Evolutionary conservation across 805 yeast species (phyloP), one percentile per base, ranked within the genome.

Genomic region (Lachancea kluyveri): DNA sequence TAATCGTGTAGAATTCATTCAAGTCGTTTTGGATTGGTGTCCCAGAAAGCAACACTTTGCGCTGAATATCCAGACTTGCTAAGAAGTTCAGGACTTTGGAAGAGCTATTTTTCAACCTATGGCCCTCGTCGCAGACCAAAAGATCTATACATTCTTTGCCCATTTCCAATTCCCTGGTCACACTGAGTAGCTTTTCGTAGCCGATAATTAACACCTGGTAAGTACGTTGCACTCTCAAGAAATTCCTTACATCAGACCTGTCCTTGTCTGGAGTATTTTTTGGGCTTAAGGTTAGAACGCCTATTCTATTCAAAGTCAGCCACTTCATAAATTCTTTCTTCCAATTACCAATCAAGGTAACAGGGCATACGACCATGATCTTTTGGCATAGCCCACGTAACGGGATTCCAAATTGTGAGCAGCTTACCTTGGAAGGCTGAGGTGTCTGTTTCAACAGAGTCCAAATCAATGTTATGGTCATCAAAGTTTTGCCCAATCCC

Each of bases 1-100:
- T 72, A 46, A 92, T 74, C 7, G 81, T 78, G 57, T 65, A 85
- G 52, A 84, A 90, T 52, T 92, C 98, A 3, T 61, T 62, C 28
- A 92, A 67, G 54, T 92, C 95, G 57, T 92, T 92, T 52, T 92
- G 98, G 21, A 92, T 85, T 0, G 95, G 96, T 0, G 96, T 86
- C 0, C 96, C 98, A 0, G 95, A 75, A 5, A 92, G 60, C 4
- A 90, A 48, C 2, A 90, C 61, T 39, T 79, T 74, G 25, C 66
- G 72, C 6, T 64, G 63, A 4, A 79, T 67, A 24, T 74, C 60
- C 11, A 87, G 56, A 1, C 65, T 46, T 24, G 70, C 72, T 31
- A 90, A 60, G 0, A 77, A 74, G 37, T 74, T 76, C 31, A 86
- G 61, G 0, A 82, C 75, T 54, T 85, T 87, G 37, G 83, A 85